These are phyloP conservation scores for Dryas integrifolia DNA, from an alignment of 331 rosid genomes.

Conservation along the genomic window DNA sequence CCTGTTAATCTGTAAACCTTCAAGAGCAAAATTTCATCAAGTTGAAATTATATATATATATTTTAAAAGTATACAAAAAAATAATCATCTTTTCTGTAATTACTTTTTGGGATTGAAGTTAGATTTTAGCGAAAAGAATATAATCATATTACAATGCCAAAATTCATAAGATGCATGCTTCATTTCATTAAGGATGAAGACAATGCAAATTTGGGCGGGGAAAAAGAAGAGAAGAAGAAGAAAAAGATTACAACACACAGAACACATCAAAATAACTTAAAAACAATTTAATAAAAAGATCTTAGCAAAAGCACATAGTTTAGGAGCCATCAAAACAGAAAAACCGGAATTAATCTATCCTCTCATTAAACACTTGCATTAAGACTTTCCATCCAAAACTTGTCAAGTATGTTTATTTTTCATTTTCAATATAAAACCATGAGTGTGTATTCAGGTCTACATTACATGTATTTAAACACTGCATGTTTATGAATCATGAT, in stretches of 20 bases:
- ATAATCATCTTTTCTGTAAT: neutral
- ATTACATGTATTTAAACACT: neutral
- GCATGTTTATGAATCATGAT: neutral
- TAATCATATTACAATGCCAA: neutral
- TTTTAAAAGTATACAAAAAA: neutral
- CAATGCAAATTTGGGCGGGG: no score
- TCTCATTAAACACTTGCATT: neutral
- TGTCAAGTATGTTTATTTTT: neutral
- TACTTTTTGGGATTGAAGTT: neutral
- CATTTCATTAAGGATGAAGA: neutral
- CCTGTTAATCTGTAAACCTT: conserved; percentile 73
- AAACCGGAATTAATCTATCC: neutral
- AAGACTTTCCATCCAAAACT: neutral
- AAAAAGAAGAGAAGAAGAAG: neutral
- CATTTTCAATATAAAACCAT: neutral
- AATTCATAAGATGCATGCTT: neutral
- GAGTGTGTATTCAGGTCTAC: neutral
- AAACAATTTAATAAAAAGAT: neutral
- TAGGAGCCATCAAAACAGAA: neutral
- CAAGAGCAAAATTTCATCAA: conserved; percentile 34
- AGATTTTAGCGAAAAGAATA: neutral
- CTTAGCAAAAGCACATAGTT: neutral
- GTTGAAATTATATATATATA: neutral
- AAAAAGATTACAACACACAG: neutral
- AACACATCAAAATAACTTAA: neutral